These are phyloP conservation scores for Ceriops zippeliana DNA, from an alignment of 345 rosid species.

Conservation along the genomic window DNA sequence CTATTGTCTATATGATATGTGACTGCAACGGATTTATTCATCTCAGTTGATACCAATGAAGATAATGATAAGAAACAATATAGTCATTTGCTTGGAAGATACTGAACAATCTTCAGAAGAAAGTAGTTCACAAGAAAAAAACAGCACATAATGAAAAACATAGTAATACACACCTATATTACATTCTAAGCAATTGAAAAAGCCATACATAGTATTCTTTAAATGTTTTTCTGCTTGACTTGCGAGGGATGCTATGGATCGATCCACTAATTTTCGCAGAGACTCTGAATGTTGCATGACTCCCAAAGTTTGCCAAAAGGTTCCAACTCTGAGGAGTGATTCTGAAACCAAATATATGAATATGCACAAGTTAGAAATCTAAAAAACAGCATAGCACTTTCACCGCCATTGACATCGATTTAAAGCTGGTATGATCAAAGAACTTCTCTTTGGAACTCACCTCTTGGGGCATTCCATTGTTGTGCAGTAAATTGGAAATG, in stretches of 20 bases:
- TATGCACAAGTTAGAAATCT: background rate
- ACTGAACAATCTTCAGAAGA: constrained; percentile 1
- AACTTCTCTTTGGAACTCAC: constrained; percentile 16
- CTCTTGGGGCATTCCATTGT: constrained; percentile 29
- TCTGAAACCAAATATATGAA: constrained; percentile 26
- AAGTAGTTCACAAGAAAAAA: background rate
- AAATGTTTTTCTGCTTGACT: constrained; percentile 2
- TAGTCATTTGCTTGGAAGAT: background rate
- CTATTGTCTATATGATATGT: background rate
- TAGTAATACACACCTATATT: background rate
- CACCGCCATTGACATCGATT: background rate
- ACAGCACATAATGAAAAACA: background rate
- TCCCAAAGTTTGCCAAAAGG: constrained; percentile 32
- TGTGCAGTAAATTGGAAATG: constrained; percentile 26
- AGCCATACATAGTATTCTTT: constrained; percentile 14
- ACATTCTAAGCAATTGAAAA: constrained; percentile 8
- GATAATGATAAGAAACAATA: background rate
- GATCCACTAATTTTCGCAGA: constrained; percentile 4
- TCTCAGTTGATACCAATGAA: background rate
- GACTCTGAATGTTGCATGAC: constrained; percentile 14
- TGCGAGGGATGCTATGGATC: no score
- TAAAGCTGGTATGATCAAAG: background rate
- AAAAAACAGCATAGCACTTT: background rate
- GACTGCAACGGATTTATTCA: background rate
- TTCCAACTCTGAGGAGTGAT: constrained; percentile 29